These are phyloP conservation scores for Ganoderma multipileum DNA, from an alignment of 1,284 basidiomycete genomes.

Conservation along the genomic window DNA sequence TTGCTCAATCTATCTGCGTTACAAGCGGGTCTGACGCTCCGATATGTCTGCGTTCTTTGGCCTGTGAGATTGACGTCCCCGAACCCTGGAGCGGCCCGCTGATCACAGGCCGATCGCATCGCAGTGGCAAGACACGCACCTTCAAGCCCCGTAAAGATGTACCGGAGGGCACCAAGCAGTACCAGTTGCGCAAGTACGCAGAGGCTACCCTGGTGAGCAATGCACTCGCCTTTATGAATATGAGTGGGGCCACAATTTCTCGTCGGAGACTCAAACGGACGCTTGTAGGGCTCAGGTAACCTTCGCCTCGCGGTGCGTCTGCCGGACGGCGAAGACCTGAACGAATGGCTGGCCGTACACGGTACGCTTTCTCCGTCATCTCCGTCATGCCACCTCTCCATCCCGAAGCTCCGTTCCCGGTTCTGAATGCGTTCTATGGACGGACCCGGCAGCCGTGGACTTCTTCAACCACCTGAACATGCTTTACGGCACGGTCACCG, in stretches of 20 bases:
- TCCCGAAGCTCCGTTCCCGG: not conserved
- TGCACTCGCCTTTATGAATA: not conserved
- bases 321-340: conserved; percentile 93
- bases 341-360: conserved; percentile 97
- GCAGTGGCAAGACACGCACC: conserved; percentile 88
- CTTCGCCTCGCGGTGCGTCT: conserved; percentile 88
- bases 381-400: too few relatives aligned
- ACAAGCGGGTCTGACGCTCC: not conserved
- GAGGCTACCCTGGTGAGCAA: conserved; percentile 89
- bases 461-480: conserved; percentile 98
- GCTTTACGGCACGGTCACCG: conserved; percentile 95
- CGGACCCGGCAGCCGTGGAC: conserved; percentile 76
- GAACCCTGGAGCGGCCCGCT: conserved; percentile 5
- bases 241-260: not conserved
- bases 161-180: conserved; percentile 95
- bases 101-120: conserved; percentile 24
- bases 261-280: not conserved
- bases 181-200: conserved; percentile 96
- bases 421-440: not conserved
- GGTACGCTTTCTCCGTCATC: conserved; percentile 58
- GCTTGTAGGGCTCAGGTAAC: conserved; percentile 87
- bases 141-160: conserved; percentile 97
- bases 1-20: not conserved
- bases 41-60: conserved; percentile 86
- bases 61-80: conserved; percentile 58